These are phyloP conservation scores for Arthrobotrys iridis DNA, from an alignment of 2,329 filamentous ascomycete genomes.

Conservation along the genomic window DNA sequence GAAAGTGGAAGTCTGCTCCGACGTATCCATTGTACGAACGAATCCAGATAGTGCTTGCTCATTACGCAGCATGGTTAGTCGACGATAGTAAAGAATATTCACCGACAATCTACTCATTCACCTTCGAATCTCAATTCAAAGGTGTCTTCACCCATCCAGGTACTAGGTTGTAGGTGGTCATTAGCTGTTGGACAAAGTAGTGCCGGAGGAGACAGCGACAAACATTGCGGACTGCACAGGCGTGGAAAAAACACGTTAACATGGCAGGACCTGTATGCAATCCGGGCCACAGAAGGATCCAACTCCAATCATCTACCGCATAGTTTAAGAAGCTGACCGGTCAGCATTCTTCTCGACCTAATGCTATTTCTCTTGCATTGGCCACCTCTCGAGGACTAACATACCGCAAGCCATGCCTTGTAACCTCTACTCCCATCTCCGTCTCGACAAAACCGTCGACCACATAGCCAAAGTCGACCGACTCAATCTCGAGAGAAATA, in stretches of 20 bases:
- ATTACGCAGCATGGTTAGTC: neutral
- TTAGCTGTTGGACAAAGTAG: too few species aligned
- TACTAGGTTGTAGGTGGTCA: too few species aligned
- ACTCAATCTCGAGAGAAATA: neutral
- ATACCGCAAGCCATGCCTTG: conserved; percentile 13
- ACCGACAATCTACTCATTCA: neutral
- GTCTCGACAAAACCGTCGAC: neutral
- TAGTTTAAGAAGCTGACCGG: too few species aligned
- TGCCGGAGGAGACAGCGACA: too few species aligned
- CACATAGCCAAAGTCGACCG: neutral
- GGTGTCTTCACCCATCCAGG: too few species aligned
- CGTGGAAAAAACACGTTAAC: too few species aligned
- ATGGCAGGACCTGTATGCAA: too few species aligned
- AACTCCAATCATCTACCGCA: neutral
- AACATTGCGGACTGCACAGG: too few species aligned
- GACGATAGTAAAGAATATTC: neutral
- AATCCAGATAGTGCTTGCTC: neutral
- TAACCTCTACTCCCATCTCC: conserved; percentile 4
- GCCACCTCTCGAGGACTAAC: neutral
- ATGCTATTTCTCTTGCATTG: neutral
- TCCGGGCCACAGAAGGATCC: neutral
- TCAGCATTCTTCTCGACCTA: neutral
- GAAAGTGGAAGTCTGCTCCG: neutral
- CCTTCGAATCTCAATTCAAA: too few species aligned
- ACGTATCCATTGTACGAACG: neutral